Evolutionary conservation across 805 yeast genomes (phyloP).

Genomic region (Metschnikowia anglica): DNA sequence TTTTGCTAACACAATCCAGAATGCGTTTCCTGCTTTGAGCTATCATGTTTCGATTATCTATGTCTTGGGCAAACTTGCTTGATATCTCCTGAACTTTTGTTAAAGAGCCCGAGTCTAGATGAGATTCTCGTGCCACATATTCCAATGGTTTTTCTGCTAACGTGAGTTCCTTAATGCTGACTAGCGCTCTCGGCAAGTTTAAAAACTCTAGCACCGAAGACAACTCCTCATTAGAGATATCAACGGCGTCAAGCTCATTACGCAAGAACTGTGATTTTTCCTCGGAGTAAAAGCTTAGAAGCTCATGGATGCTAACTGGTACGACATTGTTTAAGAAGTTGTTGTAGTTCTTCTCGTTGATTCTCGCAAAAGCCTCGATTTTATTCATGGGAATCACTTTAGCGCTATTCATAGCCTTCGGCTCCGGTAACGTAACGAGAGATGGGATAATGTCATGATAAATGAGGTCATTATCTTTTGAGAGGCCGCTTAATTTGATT

Average conservation of each 20-base stretch:
- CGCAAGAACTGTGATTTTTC: conserved; percentile 78
- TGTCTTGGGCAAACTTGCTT: conserved; percentile 31
- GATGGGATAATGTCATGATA: conserved; percentile 79
- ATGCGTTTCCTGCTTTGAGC: conserved; percentile 37
- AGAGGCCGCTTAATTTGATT: conserved; percentile 45
- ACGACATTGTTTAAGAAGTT: conserved; percentile 76
- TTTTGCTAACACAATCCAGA: conserved; percentile 30
- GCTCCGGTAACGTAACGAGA: conserved; percentile 55
- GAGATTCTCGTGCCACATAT: background rate
- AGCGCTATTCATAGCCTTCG: conserved; percentile 68
- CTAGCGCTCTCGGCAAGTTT: conserved; percentile 67
- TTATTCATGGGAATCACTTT: conserved; percentile 55
- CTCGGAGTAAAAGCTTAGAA: conserved; percentile 84
- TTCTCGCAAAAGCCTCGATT: conserved; percentile 41
- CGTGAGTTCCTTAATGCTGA: conserved; percentile 48
- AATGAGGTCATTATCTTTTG: conserved; percentile 85
- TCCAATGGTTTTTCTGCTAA: conserved; percentile 12
- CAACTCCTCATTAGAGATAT: conserved; percentile 76
- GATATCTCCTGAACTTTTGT: conserved; percentile 25
- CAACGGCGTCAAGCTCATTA: conserved; percentile 68
- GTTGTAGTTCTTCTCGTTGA: conserved; percentile 39
- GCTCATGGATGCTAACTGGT: conserved; percentile 85
- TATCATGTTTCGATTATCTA: conserved; percentile 33
- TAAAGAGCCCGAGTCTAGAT: conserved; percentile 11
- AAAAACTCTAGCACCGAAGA: conserved; percentile 77